Evolutionary conservation across 176 grass and related monocot species (phyloP).

Genomic region (Rhynchospora breviuscula): DNA sequence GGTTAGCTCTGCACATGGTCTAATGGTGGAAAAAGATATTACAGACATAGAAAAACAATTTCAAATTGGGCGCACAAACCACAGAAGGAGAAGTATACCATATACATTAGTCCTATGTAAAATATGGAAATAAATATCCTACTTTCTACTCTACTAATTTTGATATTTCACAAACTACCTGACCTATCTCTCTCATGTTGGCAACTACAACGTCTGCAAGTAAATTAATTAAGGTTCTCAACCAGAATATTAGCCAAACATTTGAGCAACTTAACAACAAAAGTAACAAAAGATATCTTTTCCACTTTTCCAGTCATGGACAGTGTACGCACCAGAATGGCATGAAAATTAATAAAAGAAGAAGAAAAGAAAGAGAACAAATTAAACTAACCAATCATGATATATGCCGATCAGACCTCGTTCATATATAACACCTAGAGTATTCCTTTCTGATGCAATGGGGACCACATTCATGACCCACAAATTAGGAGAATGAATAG

Average conservation of each 20-base stretch:
- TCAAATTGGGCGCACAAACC: neutral
- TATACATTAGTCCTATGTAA: neutral
- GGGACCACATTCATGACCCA: constrained; percentile 95
- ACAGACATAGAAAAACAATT: neutral
- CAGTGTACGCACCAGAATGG: neutral
- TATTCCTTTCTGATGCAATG: constrained; percentile 43
- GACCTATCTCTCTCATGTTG: neutral
- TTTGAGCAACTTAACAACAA: constrained; percentile 1
- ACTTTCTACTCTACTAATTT: neutral
- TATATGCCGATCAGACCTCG: constrained; percentile 85
- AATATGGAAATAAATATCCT: neutral
- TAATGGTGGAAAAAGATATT: neutral
- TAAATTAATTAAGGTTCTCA: neutral
- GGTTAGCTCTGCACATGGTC: neutral
- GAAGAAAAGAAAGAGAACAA: neutral
- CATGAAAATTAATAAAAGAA: neutral
- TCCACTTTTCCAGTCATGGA: neutral
- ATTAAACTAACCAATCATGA: constrained; percentile 75
- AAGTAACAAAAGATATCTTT: neutral
- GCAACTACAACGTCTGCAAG: neutral
- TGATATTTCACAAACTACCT: neutral
- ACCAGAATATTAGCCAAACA: constrained; percentile 1
- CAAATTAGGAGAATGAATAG: constrained; percentile 39
- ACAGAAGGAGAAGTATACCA: neutral
- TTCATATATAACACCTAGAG: constrained; percentile 70